A percentile compares a stretch with the other conserved stretches of the same genome.
Conservation (phyloP, 805 yeast species). For the Zygotorulaspora sp. region DNA sequence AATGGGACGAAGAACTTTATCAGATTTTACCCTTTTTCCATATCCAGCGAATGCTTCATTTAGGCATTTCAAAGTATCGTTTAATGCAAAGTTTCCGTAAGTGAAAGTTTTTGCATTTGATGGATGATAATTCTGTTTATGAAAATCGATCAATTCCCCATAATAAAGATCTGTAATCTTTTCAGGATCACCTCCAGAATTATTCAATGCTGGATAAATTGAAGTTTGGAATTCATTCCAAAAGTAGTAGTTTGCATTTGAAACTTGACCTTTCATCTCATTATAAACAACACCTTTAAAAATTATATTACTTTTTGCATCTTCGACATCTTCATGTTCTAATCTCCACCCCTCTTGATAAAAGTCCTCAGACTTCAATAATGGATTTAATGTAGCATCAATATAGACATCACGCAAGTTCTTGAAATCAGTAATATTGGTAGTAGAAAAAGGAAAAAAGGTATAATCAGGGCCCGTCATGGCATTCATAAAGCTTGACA, state of each 20-base stretch:
- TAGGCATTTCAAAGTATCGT: constrained; percentile 53
- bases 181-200: constrained; percentile 92
- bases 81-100: constrained; percentile 73
- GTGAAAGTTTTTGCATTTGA: constrained; percentile 83
- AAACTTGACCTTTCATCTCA: constrained; percentile 97
- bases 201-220: constrained; percentile 77
- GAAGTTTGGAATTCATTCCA: constrained; percentile 81
- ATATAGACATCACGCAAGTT: constrained; percentile 85
- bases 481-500: constrained; percentile 96
- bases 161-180: constrained; percentile 69
- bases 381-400: constrained; percentile 81
- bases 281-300: constrained; percentile 97
- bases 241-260: constrained; percentile 79
- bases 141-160: constrained; percentile 75
- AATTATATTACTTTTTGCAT: constrained; percentile 53
- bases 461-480: constrained; percentile 98
- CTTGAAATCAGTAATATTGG: constrained; percentile 72
- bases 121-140: constrained; percentile 75
- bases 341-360: constrained; percentile 97
- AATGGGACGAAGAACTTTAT: constrained; percentile 40
- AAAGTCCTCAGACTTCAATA: constrained; percentile 74
- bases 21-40: constrained; percentile 44
- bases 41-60: constrained; percentile 47
- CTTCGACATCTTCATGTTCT: constrained; percentile 61
- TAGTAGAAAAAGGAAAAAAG: constrained; percentile 92